Evolutionary conservation across 345 rosid species (phyloP).

Genomic region (Erucastrum elatum): DNA sequence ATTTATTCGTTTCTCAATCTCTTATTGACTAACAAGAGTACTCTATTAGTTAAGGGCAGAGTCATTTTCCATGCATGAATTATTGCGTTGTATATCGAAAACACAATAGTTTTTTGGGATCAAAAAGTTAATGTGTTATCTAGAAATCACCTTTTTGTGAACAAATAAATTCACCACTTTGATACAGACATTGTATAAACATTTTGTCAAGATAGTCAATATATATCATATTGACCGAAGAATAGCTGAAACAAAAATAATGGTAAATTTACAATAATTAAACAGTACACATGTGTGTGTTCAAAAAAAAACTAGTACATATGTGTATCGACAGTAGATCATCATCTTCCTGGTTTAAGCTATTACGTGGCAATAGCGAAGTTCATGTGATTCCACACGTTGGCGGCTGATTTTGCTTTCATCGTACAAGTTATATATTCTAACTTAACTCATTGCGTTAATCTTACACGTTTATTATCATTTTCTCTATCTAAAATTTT

Average conservation of each 20-base stretch:
- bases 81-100: background rate
- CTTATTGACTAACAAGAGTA: background rate
- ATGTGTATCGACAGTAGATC: background rate
- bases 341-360: conserved; percentile 14
- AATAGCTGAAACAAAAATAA: background rate
- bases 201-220: background rate
- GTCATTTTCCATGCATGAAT: conserved; percentile 1
- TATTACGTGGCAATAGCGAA: conserved; percentile 20
- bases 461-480: background rate
- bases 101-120: too few species aligned
- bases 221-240: background rate
- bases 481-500: background rate
- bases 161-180: background rate
- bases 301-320: background rate
- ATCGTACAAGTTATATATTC: conserved; percentile 9
- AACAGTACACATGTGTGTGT: background rate
- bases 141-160: background rate
- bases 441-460: background rate
- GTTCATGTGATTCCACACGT: conserved; percentile 11
- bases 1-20: conserved; percentile 1
- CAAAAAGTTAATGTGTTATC: too few species aligned
- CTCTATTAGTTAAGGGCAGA: background rate
- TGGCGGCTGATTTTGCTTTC: conserved; percentile 13
- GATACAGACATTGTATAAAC: background rate
- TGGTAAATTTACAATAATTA: background rate